Evolutionary conservation across 139 green algal genomes (phyloP).

Genomic region (Gonium pectorale): DNA sequence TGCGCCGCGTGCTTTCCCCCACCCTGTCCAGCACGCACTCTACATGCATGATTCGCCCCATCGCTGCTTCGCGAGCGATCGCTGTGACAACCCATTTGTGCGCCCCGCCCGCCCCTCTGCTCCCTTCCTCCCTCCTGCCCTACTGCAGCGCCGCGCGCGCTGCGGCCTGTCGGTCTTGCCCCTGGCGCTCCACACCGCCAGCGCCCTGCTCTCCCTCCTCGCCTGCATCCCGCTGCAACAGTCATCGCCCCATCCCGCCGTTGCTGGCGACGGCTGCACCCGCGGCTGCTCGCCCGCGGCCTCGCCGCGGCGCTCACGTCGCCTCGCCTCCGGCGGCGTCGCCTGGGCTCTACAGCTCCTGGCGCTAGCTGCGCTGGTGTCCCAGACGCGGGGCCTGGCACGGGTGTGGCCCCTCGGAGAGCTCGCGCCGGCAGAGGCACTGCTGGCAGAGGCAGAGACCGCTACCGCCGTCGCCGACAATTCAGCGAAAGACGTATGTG

Average conservation of each 20-base stretch:
- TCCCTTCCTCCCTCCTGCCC: background rate
- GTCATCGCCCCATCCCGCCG: no score
- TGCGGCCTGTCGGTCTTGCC: background rate
- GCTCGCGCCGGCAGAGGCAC: no score
- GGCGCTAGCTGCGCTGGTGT: background rate
- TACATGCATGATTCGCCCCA: no score
- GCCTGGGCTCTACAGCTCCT: slow-evolving; percentile 2
- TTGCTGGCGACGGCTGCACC: background rate
- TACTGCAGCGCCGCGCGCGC: background rate
- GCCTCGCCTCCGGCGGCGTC: background rate
- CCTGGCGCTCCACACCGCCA: background rate
- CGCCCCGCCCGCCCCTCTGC: background rate
- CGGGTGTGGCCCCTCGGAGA: background rate
- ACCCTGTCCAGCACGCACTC: no score
- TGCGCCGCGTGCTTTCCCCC: no score
- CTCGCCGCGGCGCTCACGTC: no score
- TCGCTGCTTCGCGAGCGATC: no score
- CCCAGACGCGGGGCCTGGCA: background rate
- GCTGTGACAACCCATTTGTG: background rate
- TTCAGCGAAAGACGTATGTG: no score
- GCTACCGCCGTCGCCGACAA: no score
- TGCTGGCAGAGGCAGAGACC: no score
- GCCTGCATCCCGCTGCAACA: no score
- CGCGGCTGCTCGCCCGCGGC: no score
- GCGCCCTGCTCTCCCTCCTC: background rate